These are phyloP conservation scores for Pichia sporocuriosa DNA, from an alignment of 805 yeast species.

Conservation along the genomic window DNA sequence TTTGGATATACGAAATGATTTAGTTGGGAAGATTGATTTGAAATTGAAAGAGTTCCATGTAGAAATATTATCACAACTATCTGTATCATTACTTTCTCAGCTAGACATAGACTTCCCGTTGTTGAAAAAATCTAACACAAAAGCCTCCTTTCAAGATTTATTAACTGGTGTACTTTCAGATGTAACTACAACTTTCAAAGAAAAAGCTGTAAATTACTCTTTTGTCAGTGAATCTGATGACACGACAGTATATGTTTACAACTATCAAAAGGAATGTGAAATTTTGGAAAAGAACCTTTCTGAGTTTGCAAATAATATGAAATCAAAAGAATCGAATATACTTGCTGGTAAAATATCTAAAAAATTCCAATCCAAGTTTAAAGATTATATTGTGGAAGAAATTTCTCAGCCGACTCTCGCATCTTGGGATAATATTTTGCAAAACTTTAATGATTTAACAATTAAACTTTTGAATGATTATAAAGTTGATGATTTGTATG, in stretches of 20 bases:
- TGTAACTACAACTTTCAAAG: constrained; percentile 24
- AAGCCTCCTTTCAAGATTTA: constrained; percentile 22
- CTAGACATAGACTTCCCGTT: constrained; percentile 25
- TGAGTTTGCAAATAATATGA: constrained; percentile 23
- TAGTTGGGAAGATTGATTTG: constrained; percentile 43
- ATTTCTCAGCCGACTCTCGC: constrained; percentile 43
- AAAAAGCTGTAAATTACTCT: constrained; percentile 30
- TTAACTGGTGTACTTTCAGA: constrained; percentile 18
- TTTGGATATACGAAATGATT: constrained; percentile 46
- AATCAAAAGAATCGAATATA: constrained; percentile 34
- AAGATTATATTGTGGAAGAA: constrained; percentile 42
- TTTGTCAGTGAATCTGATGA: constrained; percentile 29
- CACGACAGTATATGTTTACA: constrained; percentile 24
- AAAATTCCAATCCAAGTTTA: constrained; percentile 39
- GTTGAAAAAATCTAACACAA: constrained; percentile 16
- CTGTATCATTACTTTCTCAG: constrained; percentile 27
- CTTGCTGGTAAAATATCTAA: constrained; percentile 40
- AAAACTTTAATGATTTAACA: constrained; percentile 32
- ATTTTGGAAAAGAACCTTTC: constrained; percentile 1
- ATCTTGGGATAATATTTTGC: constrained; percentile 56
- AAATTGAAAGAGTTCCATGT: constrained; percentile 40
- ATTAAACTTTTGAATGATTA: constrained; percentile 6
- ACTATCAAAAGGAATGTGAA: constrained; percentile 11
- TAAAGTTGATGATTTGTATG: constrained; percentile 31
- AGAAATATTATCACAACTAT: constrained; percentile 33